These are phyloP conservation scores for Elongisporangium senticosum DNA, from an alignment of 352 stramenopile genomes.

Conservation along the genomic window DNA sequence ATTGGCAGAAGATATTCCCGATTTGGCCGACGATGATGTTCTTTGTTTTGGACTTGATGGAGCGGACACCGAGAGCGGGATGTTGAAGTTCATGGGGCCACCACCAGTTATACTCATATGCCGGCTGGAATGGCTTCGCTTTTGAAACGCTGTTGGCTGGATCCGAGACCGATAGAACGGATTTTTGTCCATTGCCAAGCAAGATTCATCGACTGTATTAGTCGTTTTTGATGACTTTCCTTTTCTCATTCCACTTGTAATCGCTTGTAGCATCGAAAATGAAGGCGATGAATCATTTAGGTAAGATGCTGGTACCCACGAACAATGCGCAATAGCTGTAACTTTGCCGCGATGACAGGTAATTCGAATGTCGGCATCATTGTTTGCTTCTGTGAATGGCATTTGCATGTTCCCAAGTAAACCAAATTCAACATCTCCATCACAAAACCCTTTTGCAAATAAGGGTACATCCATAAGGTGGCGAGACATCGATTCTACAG, in stretches of 20 bases:
- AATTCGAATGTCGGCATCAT: slow-evolving; percentile 11
- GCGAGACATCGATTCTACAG: slow-evolving; percentile 8
- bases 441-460: slow-evolving; percentile 35
- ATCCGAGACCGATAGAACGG: slow-evolving; percentile 59
- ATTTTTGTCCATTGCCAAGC: slow-evolving; percentile 49
- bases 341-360: slow-evolving; percentile 32
- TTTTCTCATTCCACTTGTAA: neutral
- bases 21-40: neutral
- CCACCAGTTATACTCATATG: slow-evolving; percentile 19
- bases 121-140: slow-evolving; percentile 26
- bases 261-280: neutral
- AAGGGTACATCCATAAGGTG: slow-evolving; percentile 61
- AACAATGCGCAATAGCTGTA: slow-evolving; percentile 43
- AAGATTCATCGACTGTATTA: slow-evolving; percentile 19
- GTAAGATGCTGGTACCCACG: slow-evolving; percentile 15
- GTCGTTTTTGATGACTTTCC: neutral
- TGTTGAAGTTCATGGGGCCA: neutral
- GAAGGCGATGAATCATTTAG: neutral
- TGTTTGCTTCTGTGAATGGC: slow-evolving; percentile 1
- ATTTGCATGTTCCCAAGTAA: slow-evolving; percentile 23
- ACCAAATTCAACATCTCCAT: slow-evolving; percentile 39
- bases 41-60: slow-evolving; percentile 17
- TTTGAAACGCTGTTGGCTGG: slow-evolving; percentile 13
- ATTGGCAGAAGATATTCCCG: neutral
- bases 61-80: slow-evolving; percentile 10